Percentiles rank a stretch among this genome's conserved stretches.
Conservation (phyloP, 371 early-diverging fungal species). For the Apophysomyces variabilis region DNA sequence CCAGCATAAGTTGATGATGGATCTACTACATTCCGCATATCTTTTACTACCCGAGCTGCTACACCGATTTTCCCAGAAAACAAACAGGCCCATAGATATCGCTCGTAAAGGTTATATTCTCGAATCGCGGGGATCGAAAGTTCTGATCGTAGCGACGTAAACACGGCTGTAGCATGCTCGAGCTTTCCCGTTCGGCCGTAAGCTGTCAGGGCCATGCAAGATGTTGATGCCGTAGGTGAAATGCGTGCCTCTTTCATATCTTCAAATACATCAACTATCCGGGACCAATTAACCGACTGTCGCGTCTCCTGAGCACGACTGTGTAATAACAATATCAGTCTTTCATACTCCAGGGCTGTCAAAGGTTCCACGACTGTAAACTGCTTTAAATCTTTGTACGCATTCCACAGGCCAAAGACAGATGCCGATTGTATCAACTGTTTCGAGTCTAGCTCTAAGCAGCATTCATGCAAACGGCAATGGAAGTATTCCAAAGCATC, state of each 20-base stretch:
- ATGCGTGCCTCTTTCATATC: constrained; percentile 15
- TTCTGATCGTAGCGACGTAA: constrained; percentile 3
- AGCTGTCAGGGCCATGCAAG: constrained; percentile 28
- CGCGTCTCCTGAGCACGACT: constrained; percentile 19
- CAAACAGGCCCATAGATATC: constrained; percentile 30
- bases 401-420: constrained; percentile 16
- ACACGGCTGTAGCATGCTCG: constrained; percentile 18
- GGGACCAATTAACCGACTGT: constrained; percentile 24
- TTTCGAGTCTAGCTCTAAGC: background rate
- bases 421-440: constrained; percentile 4
- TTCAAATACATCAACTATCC: constrained; percentile 27
- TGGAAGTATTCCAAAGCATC: constrained; percentile 14
- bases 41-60: constrained; percentile 16
- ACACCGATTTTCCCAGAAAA: constrained; percentile 11
- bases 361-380: constrained; percentile 11
- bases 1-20: constrained; percentile 2
- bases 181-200: constrained; percentile 26
- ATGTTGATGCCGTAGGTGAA: constrained; percentile 22
- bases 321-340: constrained; percentile 22
- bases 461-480: constrained; percentile 5
- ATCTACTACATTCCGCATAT: background rate
- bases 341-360: constrained; percentile 36
- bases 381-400: constrained; percentile 14
- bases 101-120: constrained; percentile 20
- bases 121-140: background rate